These are phyloP conservation scores for Pythium biforme DNA, from an alignment of 352 stramenopile genomes.

Conservation along the genomic window DNA sequence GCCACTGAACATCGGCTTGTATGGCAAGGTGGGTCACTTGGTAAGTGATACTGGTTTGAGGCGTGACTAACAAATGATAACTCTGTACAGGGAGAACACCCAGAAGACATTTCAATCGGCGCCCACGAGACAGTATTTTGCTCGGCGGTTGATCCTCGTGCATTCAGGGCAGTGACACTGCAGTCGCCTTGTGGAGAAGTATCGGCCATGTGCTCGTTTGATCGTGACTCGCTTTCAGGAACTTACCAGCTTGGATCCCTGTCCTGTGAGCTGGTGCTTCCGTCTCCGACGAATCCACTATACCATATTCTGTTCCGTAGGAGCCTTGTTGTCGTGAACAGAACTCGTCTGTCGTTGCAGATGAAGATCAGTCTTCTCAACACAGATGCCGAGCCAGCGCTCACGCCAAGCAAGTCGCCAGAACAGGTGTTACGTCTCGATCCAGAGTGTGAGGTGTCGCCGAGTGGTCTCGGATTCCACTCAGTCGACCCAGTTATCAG, in stretches of 20 bases:
- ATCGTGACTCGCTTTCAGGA: not conserved
- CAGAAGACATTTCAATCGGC: not conserved
- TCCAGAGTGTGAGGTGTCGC: slow-evolving; percentile 5
- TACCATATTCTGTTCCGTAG: slow-evolving; percentile 6
- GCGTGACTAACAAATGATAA: not conserved
- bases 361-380: not conserved
- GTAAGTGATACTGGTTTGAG: not conserved
- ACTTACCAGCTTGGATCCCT: slow-evolving; percentile 9
- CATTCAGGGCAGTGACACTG: slow-evolving; percentile 1
- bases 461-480: not conserved
- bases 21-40: slow-evolving; percentile 2
- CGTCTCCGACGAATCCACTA: slow-evolving; percentile 6
- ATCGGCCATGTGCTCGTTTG: slow-evolving; percentile 6
- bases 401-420: not conserved
- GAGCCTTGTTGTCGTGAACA: slow-evolving; percentile 10
- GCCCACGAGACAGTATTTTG: slow-evolving; percentile 7
- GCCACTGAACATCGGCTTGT: slow-evolving; percentile 1
- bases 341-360: not conserved
- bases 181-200: not conserved
- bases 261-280: slow-evolving; percentile 1
- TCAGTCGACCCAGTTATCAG: not conserved
- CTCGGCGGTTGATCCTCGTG: slow-evolving; percentile 1
- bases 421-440: not conserved
- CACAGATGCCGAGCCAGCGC: not conserved
- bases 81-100: not conserved